These are phyloP conservation scores for Exidia glandulosa DNA, from an alignment of 768 basidiomycete genomes.

Conservation along the genomic window DNA sequence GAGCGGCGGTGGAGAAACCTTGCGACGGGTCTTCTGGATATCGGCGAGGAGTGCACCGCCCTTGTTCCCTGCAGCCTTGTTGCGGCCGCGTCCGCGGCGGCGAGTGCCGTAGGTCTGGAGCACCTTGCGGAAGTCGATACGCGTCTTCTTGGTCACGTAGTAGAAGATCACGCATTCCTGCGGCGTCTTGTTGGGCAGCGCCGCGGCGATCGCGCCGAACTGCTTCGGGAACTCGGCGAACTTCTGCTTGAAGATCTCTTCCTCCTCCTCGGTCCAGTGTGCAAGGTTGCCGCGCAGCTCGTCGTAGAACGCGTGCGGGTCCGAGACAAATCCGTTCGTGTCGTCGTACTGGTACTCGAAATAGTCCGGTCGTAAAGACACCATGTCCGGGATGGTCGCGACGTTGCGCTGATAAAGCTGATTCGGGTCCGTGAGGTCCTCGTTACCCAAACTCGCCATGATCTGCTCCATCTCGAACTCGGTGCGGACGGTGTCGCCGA, in stretches of 20 bases:
- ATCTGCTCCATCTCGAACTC: slow-evolving; percentile 97
- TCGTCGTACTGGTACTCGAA: slow-evolving; percentile 68
- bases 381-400: slow-evolving; percentile 86
- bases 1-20: slow-evolving; percentile 7
- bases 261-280: slow-evolving; percentile 84
- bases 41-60: slow-evolving; percentile 74
- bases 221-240: slow-evolving; percentile 86
- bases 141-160: slow-evolving; percentile 85
- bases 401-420: slow-evolving; percentile 78
- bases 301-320: slow-evolving; percentile 70
- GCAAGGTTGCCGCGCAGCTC: slow-evolving; percentile 54
- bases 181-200: slow-evolving; percentile 72
- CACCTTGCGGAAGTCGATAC: slow-evolving; percentile 75
- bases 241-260: slow-evolving; percentile 62
- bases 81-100: slow-evolving; percentile 33
- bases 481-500: slow-evolving; percentile 85
- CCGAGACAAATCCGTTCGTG: slow-evolving; percentile 66
- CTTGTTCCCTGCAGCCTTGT: slow-evolving; percentile 55
- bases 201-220: slow-evolving; percentile 83
- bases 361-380: slow-evolving; percentile 51
- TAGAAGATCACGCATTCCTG: slow-evolving; percentile 88
- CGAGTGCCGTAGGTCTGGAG: slow-evolving; percentile 57
- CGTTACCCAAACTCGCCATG: slow-evolving; percentile 84
- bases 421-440: slow-evolving; percentile 87
- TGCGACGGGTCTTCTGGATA: slow-evolving; percentile 28